These are phyloP conservation scores for Neofusicoccum cordaticola DNA, from an alignment of 2,329 filamentous ascomycete genomes.

Conservation along the genomic window DNA sequence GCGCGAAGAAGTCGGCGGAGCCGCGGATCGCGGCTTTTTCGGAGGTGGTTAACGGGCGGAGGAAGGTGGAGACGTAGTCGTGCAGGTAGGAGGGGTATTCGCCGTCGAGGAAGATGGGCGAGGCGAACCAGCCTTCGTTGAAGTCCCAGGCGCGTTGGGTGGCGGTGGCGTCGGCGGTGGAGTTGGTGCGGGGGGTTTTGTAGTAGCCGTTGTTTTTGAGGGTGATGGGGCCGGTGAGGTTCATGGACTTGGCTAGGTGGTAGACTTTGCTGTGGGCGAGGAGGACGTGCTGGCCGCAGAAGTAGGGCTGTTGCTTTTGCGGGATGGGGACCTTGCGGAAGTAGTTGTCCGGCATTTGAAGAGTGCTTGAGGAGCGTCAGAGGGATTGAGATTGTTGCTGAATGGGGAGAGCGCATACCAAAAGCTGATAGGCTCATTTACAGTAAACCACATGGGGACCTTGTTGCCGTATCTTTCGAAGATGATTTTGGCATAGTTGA, in stretches of 20 bases:
- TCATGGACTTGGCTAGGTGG: constrained; percentile 44
- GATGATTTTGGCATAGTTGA: constrained; percentile 40
- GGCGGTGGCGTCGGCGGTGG: constrained; percentile 32
- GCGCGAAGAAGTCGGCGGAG: constrained; percentile 35
- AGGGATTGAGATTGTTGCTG: neutral
- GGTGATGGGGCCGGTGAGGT: constrained; percentile 34
- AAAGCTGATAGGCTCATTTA: constrained; percentile 42
- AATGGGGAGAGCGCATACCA: constrained; percentile 16
- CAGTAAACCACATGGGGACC: constrained; percentile 41
- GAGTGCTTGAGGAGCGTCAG: neutral
- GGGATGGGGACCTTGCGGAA: constrained; percentile 38
- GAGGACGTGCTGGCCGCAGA: constrained; percentile 38
- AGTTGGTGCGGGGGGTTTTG: constrained; percentile 36
- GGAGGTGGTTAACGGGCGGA: constrained; percentile 30
- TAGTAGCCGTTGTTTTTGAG: constrained; percentile 40
- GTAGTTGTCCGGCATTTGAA: constrained; percentile 25
- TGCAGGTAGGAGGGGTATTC: constrained; percentile 44
- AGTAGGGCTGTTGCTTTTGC: constrained; percentile 29
- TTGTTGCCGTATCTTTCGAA: constrained; percentile 39
- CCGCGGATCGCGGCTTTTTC: constrained; percentile 33
- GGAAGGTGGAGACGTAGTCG: constrained; percentile 31
- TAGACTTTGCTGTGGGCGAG: constrained; percentile 38
- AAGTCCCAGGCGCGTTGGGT: constrained; percentile 38
- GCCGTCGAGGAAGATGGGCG: constrained; percentile 42
- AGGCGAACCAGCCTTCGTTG: constrained; percentile 42